Percentiles rank a stretch among this genome's conserved stretches.
Conservation (phyloP, 805 yeast species). For the Cyberlindnera misumaiensis region DNA sequence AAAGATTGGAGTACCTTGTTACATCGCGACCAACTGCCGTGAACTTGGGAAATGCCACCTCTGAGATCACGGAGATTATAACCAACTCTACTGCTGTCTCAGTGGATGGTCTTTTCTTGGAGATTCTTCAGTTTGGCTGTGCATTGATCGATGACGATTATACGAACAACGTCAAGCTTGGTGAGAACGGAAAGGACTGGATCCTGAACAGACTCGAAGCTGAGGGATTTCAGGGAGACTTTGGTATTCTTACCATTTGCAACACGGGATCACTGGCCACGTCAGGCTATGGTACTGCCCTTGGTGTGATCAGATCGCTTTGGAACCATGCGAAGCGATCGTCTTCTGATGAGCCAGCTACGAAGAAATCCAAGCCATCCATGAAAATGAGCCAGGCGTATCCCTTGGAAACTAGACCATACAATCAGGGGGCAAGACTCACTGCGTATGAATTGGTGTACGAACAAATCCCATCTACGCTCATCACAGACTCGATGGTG, state of each 20-base stretch:
- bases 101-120: slow-evolving; percentile 24
- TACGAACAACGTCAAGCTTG: slow-evolving; percentile 69
- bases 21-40: slow-evolving; percentile 94
- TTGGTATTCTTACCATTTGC: slow-evolving; percentile 85
- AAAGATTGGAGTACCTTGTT: slow-evolving; percentile 57
- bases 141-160: slow-evolving; percentile 69
- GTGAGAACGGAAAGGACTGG: slow-evolving; percentile 74
- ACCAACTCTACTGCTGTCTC: slow-evolving; percentile 21
- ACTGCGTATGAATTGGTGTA: slow-evolving; percentile 87
- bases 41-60: slow-evolving; percentile 67
- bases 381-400: slow-evolving; percentile 64
- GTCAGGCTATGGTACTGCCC: slow-evolving; percentile 95
- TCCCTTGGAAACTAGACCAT: slow-evolving; percentile 93
- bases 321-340: slow-evolving; percentile 33
- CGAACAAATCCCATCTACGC: slow-evolving; percentile 81
- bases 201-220: slow-evolving; percentile 38
- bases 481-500: slow-evolving; percentile 89
- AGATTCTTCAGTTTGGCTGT: slow-evolving; percentile 40
- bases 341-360: slow-evolving; percentile 10
- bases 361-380: slow-evolving; percentile 24
- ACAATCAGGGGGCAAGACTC: slow-evolving; percentile 90
- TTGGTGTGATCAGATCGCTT: slow-evolving; percentile 82
- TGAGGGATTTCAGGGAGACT: slow-evolving; percentile 52
- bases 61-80: slow-evolving; percentile 29
- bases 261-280: slow-evolving; percentile 97